Percentiles rank a stretch among this genome's conserved stretches.
phyloP scores from a whole-genome alignment of 176 grass and related monocot genomes.

The Aegilops longissima region DNA sequence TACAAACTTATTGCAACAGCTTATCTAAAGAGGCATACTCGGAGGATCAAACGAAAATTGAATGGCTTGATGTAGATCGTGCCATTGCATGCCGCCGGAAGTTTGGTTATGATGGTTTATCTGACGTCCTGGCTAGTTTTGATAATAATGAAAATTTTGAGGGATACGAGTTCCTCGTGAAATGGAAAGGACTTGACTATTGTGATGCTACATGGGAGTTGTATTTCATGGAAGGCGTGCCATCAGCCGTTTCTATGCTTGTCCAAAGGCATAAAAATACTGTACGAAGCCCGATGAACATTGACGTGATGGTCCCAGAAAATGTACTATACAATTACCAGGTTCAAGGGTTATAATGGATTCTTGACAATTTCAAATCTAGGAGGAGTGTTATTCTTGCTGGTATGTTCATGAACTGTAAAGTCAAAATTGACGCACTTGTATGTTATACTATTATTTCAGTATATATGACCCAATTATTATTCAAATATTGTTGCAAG shows the following conservation, averaged over 20 bases:
- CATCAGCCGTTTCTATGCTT: conserved; percentile 39
- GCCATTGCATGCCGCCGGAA: conserved; percentile 53
- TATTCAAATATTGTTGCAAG: too few species aligned
- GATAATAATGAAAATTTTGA: conserved; percentile 22
- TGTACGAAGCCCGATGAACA: conserved; percentile 13
- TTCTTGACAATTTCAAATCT: conserved; percentile 51
- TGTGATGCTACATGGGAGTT: conserved; percentile 64
- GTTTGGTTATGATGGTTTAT: conserved; percentile 24
- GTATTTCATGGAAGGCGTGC: conserved; percentile 31
- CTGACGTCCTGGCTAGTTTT: conserved; percentile 45
- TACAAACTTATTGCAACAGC: conserved; percentile 33
- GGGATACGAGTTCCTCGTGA: conserved; percentile 59
- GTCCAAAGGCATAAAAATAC: conserved; percentile 46
- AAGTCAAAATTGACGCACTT: background rate
- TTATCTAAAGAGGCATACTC: conserved; percentile 30
- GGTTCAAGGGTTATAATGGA: conserved; percentile 68
- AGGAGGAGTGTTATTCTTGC: conserved; percentile 67
- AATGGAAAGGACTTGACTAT: conserved; percentile 82
- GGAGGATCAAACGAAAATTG: conserved; percentile 51
- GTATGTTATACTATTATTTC: background rate
- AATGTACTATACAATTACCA: conserved; percentile 61
- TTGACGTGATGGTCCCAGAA: background rate
- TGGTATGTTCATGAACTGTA: conserved; percentile 43
- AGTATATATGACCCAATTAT: background rate
- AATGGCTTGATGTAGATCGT: conserved; percentile 72